These are phyloP conservation scores for Myochromella boudieri DNA, from an alignment of 768 basidiomycete species.

Conservation along the genomic window DNA sequence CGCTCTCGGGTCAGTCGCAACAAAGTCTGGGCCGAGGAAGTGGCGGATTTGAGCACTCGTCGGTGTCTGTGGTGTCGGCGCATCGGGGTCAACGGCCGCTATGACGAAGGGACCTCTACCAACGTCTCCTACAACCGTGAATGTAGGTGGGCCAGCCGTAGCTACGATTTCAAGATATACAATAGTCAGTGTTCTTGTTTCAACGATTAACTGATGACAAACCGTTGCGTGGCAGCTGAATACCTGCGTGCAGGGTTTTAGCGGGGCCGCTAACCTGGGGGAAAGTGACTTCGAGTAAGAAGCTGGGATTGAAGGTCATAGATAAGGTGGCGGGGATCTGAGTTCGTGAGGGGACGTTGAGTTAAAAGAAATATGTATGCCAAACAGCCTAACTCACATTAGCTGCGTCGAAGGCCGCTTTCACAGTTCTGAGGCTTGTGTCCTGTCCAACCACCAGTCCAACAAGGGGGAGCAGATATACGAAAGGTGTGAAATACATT, in stretches of 20 bases:
- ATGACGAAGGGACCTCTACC: conserved; percentile 44
- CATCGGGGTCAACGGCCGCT: conserved; percentile 48
- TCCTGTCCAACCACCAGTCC: conserved; percentile 23
- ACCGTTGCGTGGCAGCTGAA: conserved; percentile 35
- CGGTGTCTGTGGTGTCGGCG: conserved; percentile 47
- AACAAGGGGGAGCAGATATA: conserved; percentile 10
- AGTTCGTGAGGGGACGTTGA: neutral
- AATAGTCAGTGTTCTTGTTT: neutral
- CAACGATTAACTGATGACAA: neutral
- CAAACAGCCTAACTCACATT: conserved; percentile 14
- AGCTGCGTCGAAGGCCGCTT: conserved; percentile 24
- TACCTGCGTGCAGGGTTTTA: conserved; percentile 34
- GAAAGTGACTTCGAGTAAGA: conserved; percentile 34
- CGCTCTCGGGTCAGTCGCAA: neutral
- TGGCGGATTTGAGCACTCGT: conserved; percentile 45
- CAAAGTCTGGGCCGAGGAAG: conserved; percentile 45
- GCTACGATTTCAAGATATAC: conserved; percentile 21
- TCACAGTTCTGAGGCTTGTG: conserved; percentile 19
- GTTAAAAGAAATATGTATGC: neutral
- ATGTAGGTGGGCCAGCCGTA: conserved; percentile 36
- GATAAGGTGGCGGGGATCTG: conserved; percentile 32
- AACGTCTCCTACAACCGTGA: conserved; percentile 24
- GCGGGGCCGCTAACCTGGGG: conserved; percentile 26
- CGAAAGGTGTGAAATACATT: conserved; percentile 11
- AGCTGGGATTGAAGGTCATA: conserved; percentile 32